Evolutionary conservation across 352 stramenopile species (phyloP).

Genomic region (Pelagophyceae sp.): DNA sequence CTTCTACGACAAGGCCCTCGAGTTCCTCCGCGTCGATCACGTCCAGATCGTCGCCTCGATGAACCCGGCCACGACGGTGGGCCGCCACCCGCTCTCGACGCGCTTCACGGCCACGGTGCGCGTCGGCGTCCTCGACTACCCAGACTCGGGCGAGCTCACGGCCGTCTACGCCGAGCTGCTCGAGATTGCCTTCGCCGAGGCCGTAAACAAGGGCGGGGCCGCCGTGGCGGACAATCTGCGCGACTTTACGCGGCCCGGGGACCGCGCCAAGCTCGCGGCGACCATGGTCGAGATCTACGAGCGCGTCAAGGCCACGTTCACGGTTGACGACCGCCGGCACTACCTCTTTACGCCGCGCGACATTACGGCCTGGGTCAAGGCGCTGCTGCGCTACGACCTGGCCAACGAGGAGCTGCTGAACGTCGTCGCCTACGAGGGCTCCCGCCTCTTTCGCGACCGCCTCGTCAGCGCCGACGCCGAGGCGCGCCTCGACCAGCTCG

Average conservation of each 20-base stretch:
- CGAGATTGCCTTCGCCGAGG: conserved; percentile 35
- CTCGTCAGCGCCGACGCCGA: conserved; percentile 66
- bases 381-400: conserved; percentile 76
- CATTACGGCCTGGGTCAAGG: conserved; percentile 76
- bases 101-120: conserved; percentile 85
- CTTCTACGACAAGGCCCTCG: conserved; percentile 86
- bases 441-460: conserved; percentile 73
- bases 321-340: conserved; percentile 80
- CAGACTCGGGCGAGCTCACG: conserved; percentile 69
- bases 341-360: conserved; percentile 86
- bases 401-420: conserved; percentile 73
- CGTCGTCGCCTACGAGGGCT: conserved; percentile 73
- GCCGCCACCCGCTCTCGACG: conserved; percentile 74
- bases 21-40: conserved; percentile 83
- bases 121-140: conserved; percentile 80
- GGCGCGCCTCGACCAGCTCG: conserved; percentile 65
- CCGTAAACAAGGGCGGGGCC: background rate
- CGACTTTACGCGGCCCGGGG: conserved; percentile 35
- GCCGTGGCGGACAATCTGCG: background rate
- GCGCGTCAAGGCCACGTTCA: conserved; percentile 72
- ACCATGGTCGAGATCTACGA: conserved; percentile 82
- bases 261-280: conserved; percentile 64
- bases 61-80: conserved; percentile 80
- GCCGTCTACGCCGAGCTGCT: conserved; percentile 78
- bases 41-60: conserved; percentile 87